Evolutionary conservation across 495 filamentous ascomycete species (phyloP).

Genomic region (Neurospora tetraspora): DNA sequence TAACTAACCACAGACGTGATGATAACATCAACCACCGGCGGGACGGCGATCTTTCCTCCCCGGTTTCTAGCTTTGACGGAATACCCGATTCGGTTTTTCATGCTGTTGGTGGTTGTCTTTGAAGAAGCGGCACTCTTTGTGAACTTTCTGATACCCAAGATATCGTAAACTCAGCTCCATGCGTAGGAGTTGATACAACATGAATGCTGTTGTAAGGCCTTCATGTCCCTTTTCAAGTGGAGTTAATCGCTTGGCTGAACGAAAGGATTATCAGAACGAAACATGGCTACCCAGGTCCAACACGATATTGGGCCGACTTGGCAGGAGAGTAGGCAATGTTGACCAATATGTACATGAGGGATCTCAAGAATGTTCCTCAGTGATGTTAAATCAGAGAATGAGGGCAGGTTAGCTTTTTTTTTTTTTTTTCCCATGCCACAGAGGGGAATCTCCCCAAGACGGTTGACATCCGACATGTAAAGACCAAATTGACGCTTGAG

Average conservation of each 20-base stretch:
- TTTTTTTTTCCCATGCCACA: not conserved
- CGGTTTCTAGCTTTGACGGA: not conserved
- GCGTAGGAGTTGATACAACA: not conserved
- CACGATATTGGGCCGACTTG: not conserved
- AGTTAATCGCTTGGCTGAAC: not conserved
- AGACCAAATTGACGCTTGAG: not conserved
- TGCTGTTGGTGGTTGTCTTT: not conserved
- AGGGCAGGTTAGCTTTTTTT: not conserved
- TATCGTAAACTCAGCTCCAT: not conserved
- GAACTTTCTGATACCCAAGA: not conserved
- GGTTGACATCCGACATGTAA: not conserved
- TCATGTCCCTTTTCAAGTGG: conserved; percentile 3
- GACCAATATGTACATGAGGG: not conserved
- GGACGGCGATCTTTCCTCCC: not conserved
- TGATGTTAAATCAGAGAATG: not conserved
- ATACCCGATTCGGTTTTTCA: not conserved
- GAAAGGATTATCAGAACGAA: conserved; percentile 10
- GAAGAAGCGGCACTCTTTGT: not conserved
- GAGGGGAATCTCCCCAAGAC: not conserved
- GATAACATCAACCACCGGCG: not conserved
- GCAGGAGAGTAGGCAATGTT: not conserved
- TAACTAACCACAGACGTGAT: not conserved
- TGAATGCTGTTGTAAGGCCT: not conserved
- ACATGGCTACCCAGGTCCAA: not conserved
- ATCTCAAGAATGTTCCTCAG: not conserved